These are phyloP conservation scores for Ramaria sp. DNA, from an alignment of 768 basidiomycete genomes.

Conservation along the genomic window DNA sequence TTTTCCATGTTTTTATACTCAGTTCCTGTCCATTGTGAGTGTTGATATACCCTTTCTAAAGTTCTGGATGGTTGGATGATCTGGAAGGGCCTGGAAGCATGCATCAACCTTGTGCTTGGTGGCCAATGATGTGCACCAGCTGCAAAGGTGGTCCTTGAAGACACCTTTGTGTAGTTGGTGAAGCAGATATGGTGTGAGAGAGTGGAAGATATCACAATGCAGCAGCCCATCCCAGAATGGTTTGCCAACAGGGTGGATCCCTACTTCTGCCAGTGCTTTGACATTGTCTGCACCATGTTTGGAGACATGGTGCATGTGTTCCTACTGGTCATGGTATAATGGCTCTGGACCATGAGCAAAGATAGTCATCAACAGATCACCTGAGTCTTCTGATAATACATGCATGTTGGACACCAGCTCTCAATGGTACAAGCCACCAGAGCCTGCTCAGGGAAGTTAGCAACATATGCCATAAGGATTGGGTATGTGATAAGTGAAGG, in stretches of 20 bases:
- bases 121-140: no score
- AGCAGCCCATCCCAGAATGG: no score
- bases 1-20: slow-evolving; percentile 30
- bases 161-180: slow-evolving; percentile 42
- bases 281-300: not conserved
- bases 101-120: slow-evolving; percentile 13
- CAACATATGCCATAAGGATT: slow-evolving; percentile 17
- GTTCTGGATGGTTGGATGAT: slow-evolving; percentile 14
- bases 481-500: no score
- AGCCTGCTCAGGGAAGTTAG: slow-evolving; percentile 17
- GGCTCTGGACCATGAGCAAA: not conserved
- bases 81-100: slow-evolving; percentile 12
- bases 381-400: no score
- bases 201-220: slow-evolving; percentile 28
- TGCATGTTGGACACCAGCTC: slow-evolving; percentile 11
- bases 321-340: not conserved
- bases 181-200: slow-evolving; percentile 32
- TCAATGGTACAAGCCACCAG: slow-evolving; percentile 13
- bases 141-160: no score
- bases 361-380: slow-evolving; percentile 1
- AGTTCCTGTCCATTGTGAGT: slow-evolving; percentile 32
- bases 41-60: slow-evolving; percentile 34
- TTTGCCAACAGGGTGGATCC: not conserved
- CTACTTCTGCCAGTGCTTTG: no score
- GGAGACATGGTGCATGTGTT: not conserved